phyloP scores from a whole-genome alignment of 2,329 filamentous ascomycete species.

The Verticillium zaregamsianum region DNA sequence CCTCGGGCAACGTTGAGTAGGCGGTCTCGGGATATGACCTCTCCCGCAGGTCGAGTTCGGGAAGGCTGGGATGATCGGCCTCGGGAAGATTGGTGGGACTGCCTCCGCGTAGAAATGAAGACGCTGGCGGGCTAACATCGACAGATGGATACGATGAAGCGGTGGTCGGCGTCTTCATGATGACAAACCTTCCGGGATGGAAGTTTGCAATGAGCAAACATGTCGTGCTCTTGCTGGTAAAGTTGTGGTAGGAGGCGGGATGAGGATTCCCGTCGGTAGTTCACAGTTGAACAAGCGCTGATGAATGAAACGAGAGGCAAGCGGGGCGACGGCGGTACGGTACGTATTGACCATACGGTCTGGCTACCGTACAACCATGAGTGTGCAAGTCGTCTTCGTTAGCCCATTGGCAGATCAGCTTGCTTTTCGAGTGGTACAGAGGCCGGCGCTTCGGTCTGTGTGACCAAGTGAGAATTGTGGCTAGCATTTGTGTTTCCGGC shows the following conservation, averaged over 20 bases:
- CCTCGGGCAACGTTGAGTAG: background rate
- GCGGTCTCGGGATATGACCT: background rate
- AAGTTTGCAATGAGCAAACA: no score
- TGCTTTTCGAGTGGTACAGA: background rate
- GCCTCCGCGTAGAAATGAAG: background rate
- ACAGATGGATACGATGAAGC: background rate
- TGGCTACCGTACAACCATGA: background rate
- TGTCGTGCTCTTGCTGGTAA: no score
- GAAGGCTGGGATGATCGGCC: background rate
- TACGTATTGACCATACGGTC: no score
- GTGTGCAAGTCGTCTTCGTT: background rate
- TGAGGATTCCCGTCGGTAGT: no score
- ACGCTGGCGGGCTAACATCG: background rate
- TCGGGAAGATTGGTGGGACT: background rate
- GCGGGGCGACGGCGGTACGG: no score
- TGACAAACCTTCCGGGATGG: no score
- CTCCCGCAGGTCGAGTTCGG: background rate
- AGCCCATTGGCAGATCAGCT: background rate
- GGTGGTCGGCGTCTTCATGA: background rate
- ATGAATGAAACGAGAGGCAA: background rate
- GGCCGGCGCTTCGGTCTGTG: background rate
- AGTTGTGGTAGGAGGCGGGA: no score
- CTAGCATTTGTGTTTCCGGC: background rate
- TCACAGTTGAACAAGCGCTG: background rate
- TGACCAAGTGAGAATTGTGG: background rate